Evolutionary conservation across 352 stramenopile species (phyloP).

Genomic region (Paralagenidium karlingii): DNA sequence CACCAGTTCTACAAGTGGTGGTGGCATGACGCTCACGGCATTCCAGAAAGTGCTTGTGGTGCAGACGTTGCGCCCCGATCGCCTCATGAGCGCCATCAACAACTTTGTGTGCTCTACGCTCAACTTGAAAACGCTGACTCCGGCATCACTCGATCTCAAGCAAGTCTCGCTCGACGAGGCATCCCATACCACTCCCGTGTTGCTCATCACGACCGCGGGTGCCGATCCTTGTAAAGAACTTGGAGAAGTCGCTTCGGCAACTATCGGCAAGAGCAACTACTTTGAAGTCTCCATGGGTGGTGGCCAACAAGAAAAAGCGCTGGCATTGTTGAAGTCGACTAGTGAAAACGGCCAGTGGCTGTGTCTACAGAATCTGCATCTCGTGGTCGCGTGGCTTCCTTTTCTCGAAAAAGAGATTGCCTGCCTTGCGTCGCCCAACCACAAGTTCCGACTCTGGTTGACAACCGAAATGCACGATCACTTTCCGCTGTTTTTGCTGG

Average conservation of each 20-base stretch:
- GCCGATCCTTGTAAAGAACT: conserved; percentile 91
- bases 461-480: conserved; percentile 86
- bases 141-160: conserved; percentile 69
- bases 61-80: conserved; percentile 84
- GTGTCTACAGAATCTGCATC: conserved; percentile 94
- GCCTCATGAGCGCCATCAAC: conserved; percentile 81
- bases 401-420: conserved; percentile 87
- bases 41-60: conserved; percentile 92
- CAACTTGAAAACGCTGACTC: conserved; percentile 77
- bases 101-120: conserved; percentile 85
- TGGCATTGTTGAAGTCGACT: conserved; percentile 66
- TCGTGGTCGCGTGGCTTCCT: conserved; percentile 90
- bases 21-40: no score
- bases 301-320: conserved; percentile 86
- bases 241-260: conserved; percentile 77
- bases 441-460: conserved; percentile 91
- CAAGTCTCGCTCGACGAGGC: conserved; percentile 50
- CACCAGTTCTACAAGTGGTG: no score
- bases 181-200: conserved; percentile 64
- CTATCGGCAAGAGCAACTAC: conserved; percentile 84
- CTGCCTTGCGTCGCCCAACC: conserved; percentile 30
- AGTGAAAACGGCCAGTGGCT: conserved; percentile 86
- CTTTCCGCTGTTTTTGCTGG: conserved; percentile 87
- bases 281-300: conserved; percentile 92
- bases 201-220: conserved; percentile 88